Percentiles rank a stretch among this genome's conserved stretches.
These are phyloP conservation scores for Plantago lanceolata DNA, from an alignment of 305 asterid genomes.

Conservation along the genomic window DNA sequence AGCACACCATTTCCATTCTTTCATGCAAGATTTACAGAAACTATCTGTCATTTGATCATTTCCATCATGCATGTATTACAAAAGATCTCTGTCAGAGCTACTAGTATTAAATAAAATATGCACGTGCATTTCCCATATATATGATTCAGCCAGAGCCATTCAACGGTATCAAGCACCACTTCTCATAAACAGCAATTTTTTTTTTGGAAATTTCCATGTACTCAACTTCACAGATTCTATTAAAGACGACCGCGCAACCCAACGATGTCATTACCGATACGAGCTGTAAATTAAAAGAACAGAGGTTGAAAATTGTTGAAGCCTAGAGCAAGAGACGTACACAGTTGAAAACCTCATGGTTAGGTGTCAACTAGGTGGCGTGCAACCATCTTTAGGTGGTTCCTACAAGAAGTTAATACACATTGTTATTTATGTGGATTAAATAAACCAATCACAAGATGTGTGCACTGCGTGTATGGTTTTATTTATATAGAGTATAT, in stretches of 20 bases:
- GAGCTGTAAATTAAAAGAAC: too few relatives aligned
- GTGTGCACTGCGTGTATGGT: neutral
- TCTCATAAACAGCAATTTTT: conserved; percentile 3
- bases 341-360: neutral
- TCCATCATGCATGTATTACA: neutral
- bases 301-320: too few relatives aligned
- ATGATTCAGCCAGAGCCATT: neutral
- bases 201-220: neutral
- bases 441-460: neutral
- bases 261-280: too few relatives aligned
- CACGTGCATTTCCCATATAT: too few relatives aligned
- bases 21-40: too few relatives aligned
- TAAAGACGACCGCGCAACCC: too few relatives aligned
- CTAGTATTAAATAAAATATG: neutral
- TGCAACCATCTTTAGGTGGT: conserved; percentile 1
- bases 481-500: neutral
- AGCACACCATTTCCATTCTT: too few relatives aligned
- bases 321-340: too few relatives aligned
- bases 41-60: too few relatives aligned
- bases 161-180: conserved; percentile 1
- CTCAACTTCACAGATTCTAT: conserved; percentile 2
- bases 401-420: conserved; percentile 1
- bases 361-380: neutral
- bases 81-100: neutral
- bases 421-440: too few relatives aligned